These are phyloP conservation scores for Neurospora hispaniola DNA, from an alignment of 495 filamentous ascomycete species.

Conservation along the genomic window DNA sequence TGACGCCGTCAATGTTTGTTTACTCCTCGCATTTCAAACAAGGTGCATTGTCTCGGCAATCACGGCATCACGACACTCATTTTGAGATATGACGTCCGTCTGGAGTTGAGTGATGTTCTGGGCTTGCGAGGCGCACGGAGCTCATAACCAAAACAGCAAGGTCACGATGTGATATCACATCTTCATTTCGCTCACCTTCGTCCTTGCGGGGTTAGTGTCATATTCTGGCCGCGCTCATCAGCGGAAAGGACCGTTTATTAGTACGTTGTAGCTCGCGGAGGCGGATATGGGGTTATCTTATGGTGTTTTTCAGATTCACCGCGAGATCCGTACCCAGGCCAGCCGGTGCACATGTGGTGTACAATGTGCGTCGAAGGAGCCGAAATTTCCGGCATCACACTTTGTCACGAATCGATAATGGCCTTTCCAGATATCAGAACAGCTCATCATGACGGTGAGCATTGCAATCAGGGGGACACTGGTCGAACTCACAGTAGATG, in stretches of 20 bases:
- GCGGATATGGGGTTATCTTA: background rate
- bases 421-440: background rate
- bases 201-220: background rate
- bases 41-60: background rate
- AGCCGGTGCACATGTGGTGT: background rate
- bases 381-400: background rate
- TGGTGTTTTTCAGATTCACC: background rate
- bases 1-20: background rate
- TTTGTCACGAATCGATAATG: background rate
- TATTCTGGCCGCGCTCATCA: background rate
- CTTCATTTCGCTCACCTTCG: background rate
- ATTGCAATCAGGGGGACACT: background rate
- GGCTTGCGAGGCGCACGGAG: background rate
- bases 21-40: background rate
- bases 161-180: background rate
- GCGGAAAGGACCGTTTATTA: background rate
- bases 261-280: background rate
- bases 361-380: background rate
- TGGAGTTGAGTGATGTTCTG: background rate
- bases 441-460: background rate
- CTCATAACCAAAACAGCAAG: background rate
- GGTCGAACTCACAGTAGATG: background rate
- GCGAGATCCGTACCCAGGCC: background rate
- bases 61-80: background rate
- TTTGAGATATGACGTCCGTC: background rate